A percentile compares a stretch with the other conserved stretches of the same genome.
Evolutionary conservation across 139 green algal species (phyloP).

Genomic region (Ulvella scutata): DNA sequence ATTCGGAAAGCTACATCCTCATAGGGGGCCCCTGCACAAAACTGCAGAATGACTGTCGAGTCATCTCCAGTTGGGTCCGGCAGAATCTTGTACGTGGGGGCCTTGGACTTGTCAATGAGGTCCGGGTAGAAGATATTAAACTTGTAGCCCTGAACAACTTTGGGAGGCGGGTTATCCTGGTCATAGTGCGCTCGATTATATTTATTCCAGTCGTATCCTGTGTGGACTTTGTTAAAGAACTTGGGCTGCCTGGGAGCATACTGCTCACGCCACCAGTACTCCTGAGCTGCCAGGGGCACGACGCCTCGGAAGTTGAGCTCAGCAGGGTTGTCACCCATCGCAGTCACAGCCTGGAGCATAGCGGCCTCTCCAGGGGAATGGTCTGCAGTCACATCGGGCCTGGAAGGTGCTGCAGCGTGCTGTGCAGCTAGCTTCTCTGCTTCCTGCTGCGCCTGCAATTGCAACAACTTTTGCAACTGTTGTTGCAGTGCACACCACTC

Average conservation of each 20-base stretch:
- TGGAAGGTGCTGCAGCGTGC: conserved; percentile 53
- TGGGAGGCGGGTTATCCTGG: conserved; percentile 95
- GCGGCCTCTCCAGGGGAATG: neutral
- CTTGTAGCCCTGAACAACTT: conserved; percentile 98
- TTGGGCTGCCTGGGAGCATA: conserved; percentile 92
- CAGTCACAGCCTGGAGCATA: neutral
- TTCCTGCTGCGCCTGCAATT: neutral
- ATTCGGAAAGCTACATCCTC: conserved; percentile 84
- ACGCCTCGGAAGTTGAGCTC: conserved; percentile 6
- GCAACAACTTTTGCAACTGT: neutral
- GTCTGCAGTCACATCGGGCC: conserved; percentile 34
- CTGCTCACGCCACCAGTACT: conserved; percentile 98
- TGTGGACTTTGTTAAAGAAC: conserved; percentile 86
- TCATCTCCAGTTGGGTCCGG: conserved; percentile 30
- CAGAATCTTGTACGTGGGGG: conserved; percentile 33
- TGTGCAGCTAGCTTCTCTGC: conserved; percentile 4
- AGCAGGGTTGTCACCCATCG: conserved; percentile 5
- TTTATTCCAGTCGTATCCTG: conserved; percentile 97
- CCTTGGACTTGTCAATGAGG: conserved; percentile 67
- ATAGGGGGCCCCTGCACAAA: conserved; percentile 90
- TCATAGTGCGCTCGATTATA: conserved; percentile 99
- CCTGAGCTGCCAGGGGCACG: conserved; percentile 24
- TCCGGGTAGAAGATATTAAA: conserved; percentile 99
- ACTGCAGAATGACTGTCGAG: conserved; percentile 83
- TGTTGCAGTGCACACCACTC: too few species aligned